Evolutionary conservation across 2,329 filamentous ascomycete species (phyloP), one percentile per base, ranked within the genome.

Genomic region (Colletotrichum melonis): DNA sequence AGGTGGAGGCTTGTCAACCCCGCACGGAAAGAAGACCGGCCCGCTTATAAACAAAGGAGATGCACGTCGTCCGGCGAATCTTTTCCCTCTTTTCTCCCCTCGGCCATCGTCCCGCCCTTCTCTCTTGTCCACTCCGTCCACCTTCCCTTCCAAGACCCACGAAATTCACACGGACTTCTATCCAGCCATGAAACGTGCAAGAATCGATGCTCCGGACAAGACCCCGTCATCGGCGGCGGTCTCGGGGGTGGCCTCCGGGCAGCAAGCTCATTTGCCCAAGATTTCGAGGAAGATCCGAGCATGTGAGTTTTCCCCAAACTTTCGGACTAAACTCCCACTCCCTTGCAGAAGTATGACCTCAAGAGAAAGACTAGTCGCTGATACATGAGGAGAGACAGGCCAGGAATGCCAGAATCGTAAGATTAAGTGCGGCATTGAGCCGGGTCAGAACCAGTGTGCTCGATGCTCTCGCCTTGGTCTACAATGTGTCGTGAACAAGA

Each of bases 401-500:
- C 78, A 80, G 71, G 86, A 87, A 77, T 89, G 87, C 73, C 87
- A 88, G 75, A 83, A 83, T 26, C 86, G 88, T 76, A 90, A 90
- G 78, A 88, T 90, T 76, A 87, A 87, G 76, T 90, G 88, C 77
- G 84, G 87, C 70, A 84, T 88, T 75, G 82, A 84, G 68, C 74
- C 76, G 38, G 86, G 85, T 8, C 82, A 86, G 72, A 76, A 81
- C 7, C 84, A 82, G 69, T 89, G 88, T 78, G 83, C 82, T 9
- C 84, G 88, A 76, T 89, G 88, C 75, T 78, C 82, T 38, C 85
- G 86, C 54, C 85, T 86, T 28, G 85, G 86, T 11, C 81, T 89
- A 54, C 84, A 86, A 72, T 89, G 88, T 76, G 81, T 88, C 9
- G 85, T 89, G 42, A 89, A 89, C 76, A 87, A 88, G 78, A 89